Evolutionary conservation across 179 eudicot genomes (phyloP).

Genomic region (Amaranthus tricolor): DNA sequence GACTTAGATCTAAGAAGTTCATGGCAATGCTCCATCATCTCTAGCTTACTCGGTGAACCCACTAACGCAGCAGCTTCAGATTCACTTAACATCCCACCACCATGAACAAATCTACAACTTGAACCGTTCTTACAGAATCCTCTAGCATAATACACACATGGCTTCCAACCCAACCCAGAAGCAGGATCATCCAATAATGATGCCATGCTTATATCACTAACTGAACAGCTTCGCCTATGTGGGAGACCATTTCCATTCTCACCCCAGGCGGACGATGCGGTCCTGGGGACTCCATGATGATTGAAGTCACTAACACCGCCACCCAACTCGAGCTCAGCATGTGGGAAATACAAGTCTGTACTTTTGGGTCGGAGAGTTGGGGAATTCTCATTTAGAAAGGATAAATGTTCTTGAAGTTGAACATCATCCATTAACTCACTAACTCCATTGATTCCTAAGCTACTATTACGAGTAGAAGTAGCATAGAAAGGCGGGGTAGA

Average conservation of each 20-base stretch:
- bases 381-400: slow-evolving; percentile 49
- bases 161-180: slow-evolving; percentile 68
- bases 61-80: slow-evolving; percentile 22
- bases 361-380: slow-evolving; percentile 25
- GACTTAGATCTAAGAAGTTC: slow-evolving; percentile 76
- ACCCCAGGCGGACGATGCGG: slow-evolving; percentile 15
- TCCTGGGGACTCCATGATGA: slow-evolving; percentile 11
- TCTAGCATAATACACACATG: slow-evolving; percentile 67
- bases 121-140: slow-evolving; percentile 81
- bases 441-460: slow-evolving; percentile 9
- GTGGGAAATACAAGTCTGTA: slow-evolving; percentile 32
- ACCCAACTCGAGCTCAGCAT: slow-evolving; percentile 26
- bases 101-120: slow-evolving; percentile 64
- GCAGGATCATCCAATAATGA: slow-evolving; percentile 33
- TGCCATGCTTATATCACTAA: slow-evolving; percentile 47
- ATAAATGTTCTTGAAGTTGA: slow-evolving; percentile 70
- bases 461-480: not conserved
- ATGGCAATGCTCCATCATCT: slow-evolving; percentile 67
- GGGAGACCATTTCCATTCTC: slow-evolving; percentile 12
- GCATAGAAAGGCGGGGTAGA: slow-evolving; percentile 49
- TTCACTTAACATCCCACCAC: slow-evolving; percentile 26
- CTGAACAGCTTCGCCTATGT: slow-evolving; percentile 72
- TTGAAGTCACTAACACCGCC: slow-evolving; percentile 16
- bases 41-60: slow-evolving; percentile 48
- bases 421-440: slow-evolving; percentile 56